phyloP scores from a whole-genome alignment of 2,329 filamentous ascomycete species.

The Epichloe typhina region DNA sequence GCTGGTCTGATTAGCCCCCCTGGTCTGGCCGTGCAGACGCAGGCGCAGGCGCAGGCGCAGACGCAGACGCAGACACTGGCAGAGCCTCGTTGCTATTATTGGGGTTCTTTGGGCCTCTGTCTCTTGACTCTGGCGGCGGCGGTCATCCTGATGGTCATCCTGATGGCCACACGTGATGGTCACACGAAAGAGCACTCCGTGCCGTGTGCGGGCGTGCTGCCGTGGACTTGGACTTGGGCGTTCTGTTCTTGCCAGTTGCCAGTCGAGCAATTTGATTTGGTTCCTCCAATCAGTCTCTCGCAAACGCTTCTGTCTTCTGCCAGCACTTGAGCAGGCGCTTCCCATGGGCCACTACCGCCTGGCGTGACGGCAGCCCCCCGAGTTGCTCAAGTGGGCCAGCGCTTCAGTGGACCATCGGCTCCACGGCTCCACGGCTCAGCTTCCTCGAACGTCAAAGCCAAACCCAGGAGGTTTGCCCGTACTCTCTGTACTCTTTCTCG shows the following conservation, averaged over 20 bases:
- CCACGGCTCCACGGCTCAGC: background rate
- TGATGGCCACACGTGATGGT: no score
- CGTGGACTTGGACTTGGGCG: no score
- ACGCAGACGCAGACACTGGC: background rate
- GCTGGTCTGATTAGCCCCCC: no score
- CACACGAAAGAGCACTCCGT: no score
- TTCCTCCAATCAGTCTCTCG: background rate
- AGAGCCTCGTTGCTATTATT: background rate
- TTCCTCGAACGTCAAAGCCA: background rate
- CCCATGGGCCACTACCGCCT: background rate
- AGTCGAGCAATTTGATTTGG: background rate
- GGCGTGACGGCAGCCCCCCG: background rate
- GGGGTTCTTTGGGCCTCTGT: background rate
- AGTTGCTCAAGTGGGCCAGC: background rate
- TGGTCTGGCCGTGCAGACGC: background rate
- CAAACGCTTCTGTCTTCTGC: background rate
- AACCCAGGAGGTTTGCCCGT: background rate
- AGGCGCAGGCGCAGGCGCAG: background rate
- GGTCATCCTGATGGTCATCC: no score
- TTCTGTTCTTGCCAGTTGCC: background rate
- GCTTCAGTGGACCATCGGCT: background rate
- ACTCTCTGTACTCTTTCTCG: background rate
- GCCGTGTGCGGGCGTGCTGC: background rate
- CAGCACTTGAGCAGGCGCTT: background rate
- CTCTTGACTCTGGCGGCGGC: no score